Base-by-base conservation (phyloP, 768 basidiomycete genomes). In the Mycena indigotica region DNA sequence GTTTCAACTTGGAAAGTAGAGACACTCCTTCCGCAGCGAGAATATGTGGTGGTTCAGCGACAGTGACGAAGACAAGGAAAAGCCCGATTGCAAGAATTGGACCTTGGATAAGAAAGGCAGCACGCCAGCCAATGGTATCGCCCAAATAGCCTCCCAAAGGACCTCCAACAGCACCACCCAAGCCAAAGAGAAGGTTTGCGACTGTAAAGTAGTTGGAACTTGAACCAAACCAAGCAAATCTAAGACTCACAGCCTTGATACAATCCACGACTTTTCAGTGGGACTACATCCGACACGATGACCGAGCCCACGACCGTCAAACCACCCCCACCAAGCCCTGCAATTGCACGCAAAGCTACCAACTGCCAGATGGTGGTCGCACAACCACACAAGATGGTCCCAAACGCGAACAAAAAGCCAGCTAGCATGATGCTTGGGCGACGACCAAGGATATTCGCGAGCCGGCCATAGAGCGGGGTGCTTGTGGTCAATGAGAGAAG, bases 281-380 rank as follows among this genome's bases (percentile, higher is more conserved):
- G 84, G 16, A 89, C 81, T 3, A 88, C 71, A 70, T 89, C 88
- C 2, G 83, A 81, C 30, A 85, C 76, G 32, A 85, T 74, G 40
- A 89, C 75, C 52, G 80, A 83, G 40, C 80, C 77, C 10, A 86
- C 85, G 80, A 73, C 53, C 21, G 61, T 57, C 51, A 58, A 82
- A 73, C 86, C 81, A 55, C 85, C 85, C 44, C 86, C 85, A 35
- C 84, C 86, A 74, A 84, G 81, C 21, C 87, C 87, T 5, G 87
- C 87, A 44, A 89, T 66, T 0, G 84, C 80, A 8, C 87, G 75
- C 32, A 80, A 83, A 3, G 75, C 73, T 56, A 88, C 84, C 35
- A 89, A 23, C 26, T 56, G 61, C 6, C 45, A 25, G 57, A 52
- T 59, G 39, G 21, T 21, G 5, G 32, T 38, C 12, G 88, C 86